Percentiles rank a stretch among this genome's conserved stretches.
phyloP scores from a whole-genome alignment of 2,329 filamentous ascomycete genomes.

The Magnaporthiopsis poae region DNA sequence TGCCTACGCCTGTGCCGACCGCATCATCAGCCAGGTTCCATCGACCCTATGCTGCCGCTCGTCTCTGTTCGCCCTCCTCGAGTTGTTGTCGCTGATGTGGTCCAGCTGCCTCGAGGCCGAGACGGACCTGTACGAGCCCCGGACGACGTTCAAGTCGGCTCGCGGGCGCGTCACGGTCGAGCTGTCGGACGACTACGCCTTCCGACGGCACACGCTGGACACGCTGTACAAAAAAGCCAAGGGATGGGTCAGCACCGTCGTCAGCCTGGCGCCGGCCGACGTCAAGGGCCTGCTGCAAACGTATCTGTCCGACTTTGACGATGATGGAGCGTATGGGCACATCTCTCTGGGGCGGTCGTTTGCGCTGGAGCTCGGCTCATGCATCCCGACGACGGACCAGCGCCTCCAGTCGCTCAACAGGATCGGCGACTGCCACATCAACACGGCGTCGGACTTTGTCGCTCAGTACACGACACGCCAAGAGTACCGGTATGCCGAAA shows the following conservation, averaged over 20 bases:
- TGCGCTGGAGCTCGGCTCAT: conserved; percentile 80
- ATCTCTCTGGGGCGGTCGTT: conserved; percentile 89
- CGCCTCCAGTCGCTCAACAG: conserved; percentile 72
- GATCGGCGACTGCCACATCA: conserved; percentile 64
- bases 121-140: conserved; percentile 84
- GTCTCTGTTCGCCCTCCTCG: conserved; percentile 84
- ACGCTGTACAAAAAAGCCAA: conserved; percentile 67
- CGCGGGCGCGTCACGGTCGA: conserved; percentile 74
- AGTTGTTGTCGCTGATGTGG: conserved; percentile 91
- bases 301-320: conserved; percentile 88
- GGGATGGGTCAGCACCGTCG: conserved; percentile 67
- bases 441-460: conserved; percentile 90
- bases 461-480: conserved; percentile 95
- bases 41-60: conserved; percentile 82
- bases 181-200: conserved; percentile 83
- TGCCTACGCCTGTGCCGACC: conserved; percentile 72
- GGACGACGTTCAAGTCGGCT: conserved; percentile 66
- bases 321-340: conserved; percentile 83
- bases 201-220: conserved; percentile 70
- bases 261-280: conserved; percentile 80
- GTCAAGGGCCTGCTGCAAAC: conserved; percentile 93
- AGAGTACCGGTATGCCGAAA: conserved; percentile 82
- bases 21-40: conserved; percentile 73
- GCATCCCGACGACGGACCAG: conserved; percentile 78
- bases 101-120: conserved; percentile 86